Evolutionary conservation across 202 grass and related monocot species (phyloP).

Genomic region (Schoenoplectus triqueter): DNA sequence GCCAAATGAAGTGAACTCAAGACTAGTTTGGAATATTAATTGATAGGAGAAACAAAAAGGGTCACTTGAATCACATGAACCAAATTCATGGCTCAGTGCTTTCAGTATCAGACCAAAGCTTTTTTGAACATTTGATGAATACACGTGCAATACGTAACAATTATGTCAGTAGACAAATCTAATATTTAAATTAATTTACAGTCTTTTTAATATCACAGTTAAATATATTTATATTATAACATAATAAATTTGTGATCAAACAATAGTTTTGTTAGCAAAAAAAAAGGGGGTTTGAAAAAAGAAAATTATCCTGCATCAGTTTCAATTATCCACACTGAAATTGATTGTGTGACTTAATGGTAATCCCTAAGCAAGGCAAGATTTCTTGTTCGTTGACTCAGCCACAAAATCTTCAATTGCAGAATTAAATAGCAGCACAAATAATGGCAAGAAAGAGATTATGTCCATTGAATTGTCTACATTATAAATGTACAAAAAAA

Average conservation of each 20-base stretch:
- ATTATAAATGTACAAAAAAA: constrained; percentile 22
- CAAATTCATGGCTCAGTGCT: background rate
- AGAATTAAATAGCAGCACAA: constrained; percentile 29
- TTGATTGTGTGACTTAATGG: background rate
- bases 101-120: background rate
- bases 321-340: background rate
- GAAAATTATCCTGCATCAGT: background rate
- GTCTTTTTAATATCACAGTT: background rate
- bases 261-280: background rate
- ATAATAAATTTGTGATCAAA: background rate
- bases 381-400: background rate
- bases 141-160: background rate
- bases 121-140: background rate
- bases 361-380: background rate
- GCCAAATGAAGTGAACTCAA: background rate
- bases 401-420: constrained; percentile 29
- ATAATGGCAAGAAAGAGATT: constrained; percentile 22
- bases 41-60: background rate
- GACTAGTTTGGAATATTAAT: background rate
- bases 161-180: background rate
- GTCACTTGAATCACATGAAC: background rate
- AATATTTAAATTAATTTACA: constrained; percentile 19
- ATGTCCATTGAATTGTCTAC: constrained; percentile 30
- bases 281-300: background rate
- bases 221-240: background rate